Evolutionary conservation across 2,329 filamentous ascomycete species (phyloP).

Genomic region (Fusarium nisikadoi): DNA sequence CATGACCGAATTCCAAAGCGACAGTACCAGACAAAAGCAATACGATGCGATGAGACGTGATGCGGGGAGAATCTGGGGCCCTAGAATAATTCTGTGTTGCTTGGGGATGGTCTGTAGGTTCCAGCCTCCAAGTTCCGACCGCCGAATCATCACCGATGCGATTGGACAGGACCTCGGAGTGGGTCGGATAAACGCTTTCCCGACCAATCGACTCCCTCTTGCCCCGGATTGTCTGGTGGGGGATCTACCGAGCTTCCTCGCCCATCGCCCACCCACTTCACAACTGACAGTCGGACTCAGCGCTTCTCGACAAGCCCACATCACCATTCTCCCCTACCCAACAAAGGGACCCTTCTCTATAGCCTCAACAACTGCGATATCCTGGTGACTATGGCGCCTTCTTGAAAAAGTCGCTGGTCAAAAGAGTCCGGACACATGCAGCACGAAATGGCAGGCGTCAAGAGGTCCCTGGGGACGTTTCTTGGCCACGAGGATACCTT

Average conservation of each 20-base stretch:
- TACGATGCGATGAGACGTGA: conserved; percentile 13
- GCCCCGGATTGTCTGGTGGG: conserved; percentile 30
- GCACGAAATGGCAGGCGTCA: conserved; percentile 52
- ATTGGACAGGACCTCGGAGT: conserved; percentile 21
- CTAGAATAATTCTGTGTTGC: conserved; percentile 35
- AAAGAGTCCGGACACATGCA: conserved; percentile 26
- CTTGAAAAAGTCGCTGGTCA: conserved; percentile 32
- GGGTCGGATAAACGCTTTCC: conserved; percentile 43
- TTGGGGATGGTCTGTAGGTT: conserved; percentile 25
- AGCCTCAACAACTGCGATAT: background rate
- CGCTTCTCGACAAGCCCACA: conserved; percentile 9
- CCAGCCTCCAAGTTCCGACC: conserved; percentile 23
- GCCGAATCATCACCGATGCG: conserved; percentile 19
- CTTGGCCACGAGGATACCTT: conserved; percentile 45
- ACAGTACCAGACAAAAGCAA: background rate
- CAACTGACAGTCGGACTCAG: conserved; percentile 12
- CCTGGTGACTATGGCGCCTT: conserved; percentile 24
- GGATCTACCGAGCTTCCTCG: conserved; percentile 17
- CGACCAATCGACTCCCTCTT: conserved; percentile 29
- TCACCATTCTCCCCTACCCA: background rate
- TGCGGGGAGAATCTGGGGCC: conserved; percentile 43
- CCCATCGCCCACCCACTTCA: conserved; percentile 10
- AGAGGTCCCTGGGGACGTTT: conserved; percentile 52
- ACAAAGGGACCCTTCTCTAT: background rate
- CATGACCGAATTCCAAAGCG: conserved; percentile 14